Evolutionary conservation across 1,139 yeast species (phyloP).

Genomic region (Blastobotrys buckinghamii): DNA sequence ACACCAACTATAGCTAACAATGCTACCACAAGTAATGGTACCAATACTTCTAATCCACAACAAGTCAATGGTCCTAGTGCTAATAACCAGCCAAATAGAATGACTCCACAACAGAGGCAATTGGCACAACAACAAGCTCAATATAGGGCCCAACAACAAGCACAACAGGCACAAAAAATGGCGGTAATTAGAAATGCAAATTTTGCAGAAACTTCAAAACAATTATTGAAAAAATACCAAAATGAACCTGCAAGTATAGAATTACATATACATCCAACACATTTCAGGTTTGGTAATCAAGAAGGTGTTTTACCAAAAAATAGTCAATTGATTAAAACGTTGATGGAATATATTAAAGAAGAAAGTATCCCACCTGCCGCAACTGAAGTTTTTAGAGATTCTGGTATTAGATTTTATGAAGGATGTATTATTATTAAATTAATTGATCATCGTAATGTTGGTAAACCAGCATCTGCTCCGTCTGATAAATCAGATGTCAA

Average conservation of each 20-base stretch:
- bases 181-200: slow-evolving; percentile 4
- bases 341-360: slow-evolving; percentile 68
- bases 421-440: slow-evolving; percentile 84
- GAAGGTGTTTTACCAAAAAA: slow-evolving; percentile 78
- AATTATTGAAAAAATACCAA: slow-evolving; percentile 70
- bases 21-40: background rate
- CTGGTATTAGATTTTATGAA: slow-evolving; percentile 75
- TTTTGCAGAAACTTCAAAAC: slow-evolving; percentile 61
- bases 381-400: slow-evolving; percentile 82
- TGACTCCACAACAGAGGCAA: background rate
- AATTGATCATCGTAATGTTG: slow-evolving; percentile 57
- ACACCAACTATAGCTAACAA: background rate
- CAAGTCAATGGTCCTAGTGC: background rate
- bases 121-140: slow-evolving; percentile 5
- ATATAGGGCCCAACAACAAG: background rate
- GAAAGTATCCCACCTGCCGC: slow-evolving; percentile 87
- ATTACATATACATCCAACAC: slow-evolving; percentile 85
- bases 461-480: background rate
- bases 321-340: slow-evolving; percentile 68
- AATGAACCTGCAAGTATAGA: slow-evolving; percentile 77
- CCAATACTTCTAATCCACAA: background rate
- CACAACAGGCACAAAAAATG: slow-evolving; percentile 4
- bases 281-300: slow-evolving; percentile 71
- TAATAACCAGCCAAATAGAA: background rate
- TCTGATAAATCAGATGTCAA: background rate